Conservation (phyloP, 2,329 filamentous ascomycete genomes). For the Fusarium sp. region DNA sequence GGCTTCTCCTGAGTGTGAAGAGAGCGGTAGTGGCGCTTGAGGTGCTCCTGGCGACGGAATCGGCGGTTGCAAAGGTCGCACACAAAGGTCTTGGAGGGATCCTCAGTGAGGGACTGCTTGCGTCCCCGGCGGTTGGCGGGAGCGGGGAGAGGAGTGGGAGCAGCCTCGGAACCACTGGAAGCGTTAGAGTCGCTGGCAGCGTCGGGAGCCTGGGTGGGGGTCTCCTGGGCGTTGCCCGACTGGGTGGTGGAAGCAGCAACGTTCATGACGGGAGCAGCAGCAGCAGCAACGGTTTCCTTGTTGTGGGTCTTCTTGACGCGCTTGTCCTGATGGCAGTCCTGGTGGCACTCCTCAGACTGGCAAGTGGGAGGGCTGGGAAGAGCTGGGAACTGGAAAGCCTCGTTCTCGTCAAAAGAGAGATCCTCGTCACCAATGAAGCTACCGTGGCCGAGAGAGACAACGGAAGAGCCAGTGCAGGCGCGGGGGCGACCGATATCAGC, state of each 20-base stretch:
- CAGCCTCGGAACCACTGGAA: constrained; percentile 60
- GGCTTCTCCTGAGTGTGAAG: constrained; percentile 99
- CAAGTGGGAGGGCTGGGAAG: constrained; percentile 68
- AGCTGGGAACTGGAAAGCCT: constrained; percentile 69
- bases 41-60: constrained; percentile 97
- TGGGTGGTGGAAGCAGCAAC: constrained; percentile 53
- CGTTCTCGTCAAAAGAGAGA: constrained; percentile 79
- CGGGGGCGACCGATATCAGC: constrained; percentile 75
- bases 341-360: constrained; percentile 61
- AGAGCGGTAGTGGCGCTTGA: constrained; percentile 98
- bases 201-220: constrained; percentile 51
- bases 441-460: constrained; percentile 77
- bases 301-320: constrained; percentile 66
- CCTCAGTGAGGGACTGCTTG: constrained; percentile 98
- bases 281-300: constrained; percentile 54
- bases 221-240: constrained; percentile 52
- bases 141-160: constrained; percentile 58
- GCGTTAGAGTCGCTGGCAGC: constrained; percentile 54
- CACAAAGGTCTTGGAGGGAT: constrained; percentile 98
- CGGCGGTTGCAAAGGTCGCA: constrained; percentile 96
- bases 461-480: constrained; percentile 76
- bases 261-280: constrained; percentile 56
- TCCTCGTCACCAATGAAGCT: constrained; percentile 82
- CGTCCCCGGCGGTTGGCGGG: constrained; percentile 91
- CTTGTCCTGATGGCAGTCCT: constrained; percentile 67